A percentile compares a stretch with the other conserved stretches of the same genome.
Conservation (phyloP, 306 rosid genomes). For the Oemleria cerasiformis region DNA sequence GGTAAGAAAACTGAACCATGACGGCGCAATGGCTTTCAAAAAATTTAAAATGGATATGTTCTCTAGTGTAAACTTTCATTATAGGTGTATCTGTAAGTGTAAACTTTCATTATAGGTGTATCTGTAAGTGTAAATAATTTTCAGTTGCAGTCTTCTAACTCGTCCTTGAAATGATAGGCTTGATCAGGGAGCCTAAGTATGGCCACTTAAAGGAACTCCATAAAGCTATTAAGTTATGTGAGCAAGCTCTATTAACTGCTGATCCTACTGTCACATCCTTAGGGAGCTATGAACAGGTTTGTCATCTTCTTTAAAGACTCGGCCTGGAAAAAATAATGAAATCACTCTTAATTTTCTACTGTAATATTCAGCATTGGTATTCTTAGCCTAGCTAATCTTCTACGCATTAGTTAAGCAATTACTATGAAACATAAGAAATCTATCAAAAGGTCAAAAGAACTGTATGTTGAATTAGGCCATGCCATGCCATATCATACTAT, state of each 20-base stretch:
- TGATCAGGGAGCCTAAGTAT: slow-evolving; percentile 69
- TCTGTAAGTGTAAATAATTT: background rate
- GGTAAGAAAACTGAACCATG: slow-evolving; percentile 29
- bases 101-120: background rate
- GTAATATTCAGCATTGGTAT: background rate
- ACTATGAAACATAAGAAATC: background rate
- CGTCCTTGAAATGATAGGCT: slow-evolving; percentile 28
- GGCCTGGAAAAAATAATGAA: background rate
- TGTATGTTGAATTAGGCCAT: background rate
- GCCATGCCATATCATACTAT: background rate
- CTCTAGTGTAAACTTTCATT: background rate
- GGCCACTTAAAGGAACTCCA: slow-evolving; percentile 78
- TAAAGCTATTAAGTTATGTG: slow-evolving; percentile 58
- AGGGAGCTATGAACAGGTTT: slow-evolving; percentile 46
- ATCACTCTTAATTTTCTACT: slow-evolving; percentile 8
- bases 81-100: background rate
- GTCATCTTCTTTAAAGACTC: slow-evolving; percentile 7
- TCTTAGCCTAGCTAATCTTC: background rate
- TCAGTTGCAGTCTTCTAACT: background rate
- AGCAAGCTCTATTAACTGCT: slow-evolving; percentile 57
- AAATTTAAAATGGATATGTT: background rate
- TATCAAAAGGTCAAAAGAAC: background rate
- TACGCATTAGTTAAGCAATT: background rate
- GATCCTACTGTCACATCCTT: slow-evolving; percentile 49
- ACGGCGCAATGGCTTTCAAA: background rate